These are phyloP conservation scores for Prunus yedoensis DNA, from an alignment of 331 rosid genomes.

Conservation along the genomic window DNA sequence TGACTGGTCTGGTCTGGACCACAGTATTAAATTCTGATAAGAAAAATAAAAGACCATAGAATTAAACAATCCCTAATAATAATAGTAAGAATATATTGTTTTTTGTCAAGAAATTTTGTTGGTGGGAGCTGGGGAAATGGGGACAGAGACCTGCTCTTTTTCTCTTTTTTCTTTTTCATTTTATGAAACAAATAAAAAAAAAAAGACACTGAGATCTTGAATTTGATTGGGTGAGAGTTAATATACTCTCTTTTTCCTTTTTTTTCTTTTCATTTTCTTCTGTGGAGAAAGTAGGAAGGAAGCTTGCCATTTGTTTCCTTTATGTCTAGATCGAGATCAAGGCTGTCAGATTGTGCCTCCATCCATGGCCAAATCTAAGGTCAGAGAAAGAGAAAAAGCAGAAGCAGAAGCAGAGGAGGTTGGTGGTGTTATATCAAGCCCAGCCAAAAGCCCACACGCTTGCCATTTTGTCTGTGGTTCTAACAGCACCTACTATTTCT, in stretches of 20 bases:
- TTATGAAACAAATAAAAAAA: background rate
- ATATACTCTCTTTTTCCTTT: background rate
- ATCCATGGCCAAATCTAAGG: slow-evolving; percentile 8
- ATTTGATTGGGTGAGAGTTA: background rate
- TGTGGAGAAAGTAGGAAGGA: background rate
- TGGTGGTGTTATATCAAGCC: background rate
- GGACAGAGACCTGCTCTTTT: background rate
- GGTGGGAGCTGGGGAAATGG: background rate
- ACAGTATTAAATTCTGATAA: background rate
- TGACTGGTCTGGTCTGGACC: slow-evolving; percentile 11
- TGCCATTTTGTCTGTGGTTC: slow-evolving; percentile 4
- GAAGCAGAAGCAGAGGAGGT: background rate
- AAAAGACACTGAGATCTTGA: background rate
- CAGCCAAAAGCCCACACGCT: background rate
- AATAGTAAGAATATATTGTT: background rate
- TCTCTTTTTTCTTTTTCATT: background rate
- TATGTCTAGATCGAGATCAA: slow-evolving; percentile 11
- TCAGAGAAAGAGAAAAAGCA: background rate
- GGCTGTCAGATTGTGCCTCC: slow-evolving; percentile 7
- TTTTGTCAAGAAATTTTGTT: no score
- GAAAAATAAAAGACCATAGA: background rate
- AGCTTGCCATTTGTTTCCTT: slow-evolving; percentile 1
- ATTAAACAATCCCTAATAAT: background rate
- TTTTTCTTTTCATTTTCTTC: background rate
- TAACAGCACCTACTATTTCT: background rate